phyloP scores from a whole-genome alignment of 352 stramenopile genomes.

The Globisporangium paddicum region DNA sequence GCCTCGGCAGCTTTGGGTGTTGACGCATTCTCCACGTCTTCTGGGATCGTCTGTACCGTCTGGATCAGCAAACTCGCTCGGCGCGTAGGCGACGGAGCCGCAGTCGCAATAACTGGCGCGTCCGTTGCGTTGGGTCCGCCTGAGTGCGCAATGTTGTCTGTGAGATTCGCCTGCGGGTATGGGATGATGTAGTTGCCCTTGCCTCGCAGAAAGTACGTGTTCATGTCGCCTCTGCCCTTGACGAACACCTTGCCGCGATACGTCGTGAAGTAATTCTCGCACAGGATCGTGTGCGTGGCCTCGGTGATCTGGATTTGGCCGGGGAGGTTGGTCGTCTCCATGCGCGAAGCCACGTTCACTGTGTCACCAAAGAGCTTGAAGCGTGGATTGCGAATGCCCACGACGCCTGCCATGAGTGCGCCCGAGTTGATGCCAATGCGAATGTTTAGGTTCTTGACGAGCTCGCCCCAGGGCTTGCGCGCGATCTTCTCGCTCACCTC shows the following conservation, averaged over 20 bases:
- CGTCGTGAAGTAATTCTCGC: conserved; percentile 64
- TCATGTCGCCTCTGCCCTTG: conserved; percentile 80
- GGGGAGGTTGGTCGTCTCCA: conserved; percentile 79
- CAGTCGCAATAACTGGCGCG: neutral
- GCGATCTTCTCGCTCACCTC: conserved; percentile 71
- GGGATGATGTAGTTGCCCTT: conserved; percentile 57
- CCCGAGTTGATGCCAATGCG: conserved; percentile 86
- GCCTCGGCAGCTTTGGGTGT: neutral
- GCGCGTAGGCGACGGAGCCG: neutral
- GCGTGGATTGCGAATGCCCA: conserved; percentile 76
- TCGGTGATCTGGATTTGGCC: conserved; percentile 83
- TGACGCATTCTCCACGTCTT: conserved; percentile 6
- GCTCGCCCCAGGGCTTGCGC: conserved; percentile 55
- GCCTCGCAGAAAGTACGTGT: conserved; percentile 74
- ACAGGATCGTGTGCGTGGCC: conserved; percentile 56
- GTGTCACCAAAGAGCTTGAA: conserved; percentile 89
- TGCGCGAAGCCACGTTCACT: conserved; percentile 82
- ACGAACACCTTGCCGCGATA: conserved; percentile 74
- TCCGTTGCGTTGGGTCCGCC: neutral
- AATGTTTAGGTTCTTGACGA: conserved; percentile 80
- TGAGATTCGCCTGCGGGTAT: conserved; percentile 21
- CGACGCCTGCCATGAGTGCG: conserved; percentile 78
- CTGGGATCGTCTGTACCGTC: conserved; percentile 16
- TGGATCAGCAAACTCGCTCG: conserved; percentile 9
- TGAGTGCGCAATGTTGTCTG: neutral